These are phyloP conservation scores for Trichoderma arundinaceum DNA, from an alignment of 2,329 filamentous ascomycete genomes.

Conservation along the genomic window DNA sequence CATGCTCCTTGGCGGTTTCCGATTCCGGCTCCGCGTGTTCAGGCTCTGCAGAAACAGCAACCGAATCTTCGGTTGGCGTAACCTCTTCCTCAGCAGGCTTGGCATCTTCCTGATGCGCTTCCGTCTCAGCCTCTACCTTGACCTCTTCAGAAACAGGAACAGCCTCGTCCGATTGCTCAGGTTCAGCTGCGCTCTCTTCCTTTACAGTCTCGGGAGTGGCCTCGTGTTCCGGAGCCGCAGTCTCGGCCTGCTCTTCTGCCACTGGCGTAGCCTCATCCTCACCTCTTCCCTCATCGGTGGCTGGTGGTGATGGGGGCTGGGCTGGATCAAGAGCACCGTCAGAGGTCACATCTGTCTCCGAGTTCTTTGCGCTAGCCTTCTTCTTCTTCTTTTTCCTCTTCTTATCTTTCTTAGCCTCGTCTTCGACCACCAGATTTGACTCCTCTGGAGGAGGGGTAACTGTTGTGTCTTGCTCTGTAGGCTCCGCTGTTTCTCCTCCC, in stretches of 20 bases:
- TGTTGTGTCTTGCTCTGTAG: constrained; percentile 29
- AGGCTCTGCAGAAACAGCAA: constrained; percentile 28
- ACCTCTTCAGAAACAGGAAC: constrained; percentile 25
- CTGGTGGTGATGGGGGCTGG: constrained; percentile 30
- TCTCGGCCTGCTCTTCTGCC: constrained; percentile 22
- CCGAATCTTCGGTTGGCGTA: constrained; percentile 13
- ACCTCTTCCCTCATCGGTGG: constrained; percentile 25
- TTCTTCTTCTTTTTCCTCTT: constrained; percentile 33
- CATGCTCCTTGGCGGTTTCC: constrained; percentile 14
- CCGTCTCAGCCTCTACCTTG: constrained; percentile 6
- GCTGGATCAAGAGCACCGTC: constrained; percentile 28
- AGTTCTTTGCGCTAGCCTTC: constrained; percentile 29
- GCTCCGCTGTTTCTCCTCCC: constrained; percentile 17
- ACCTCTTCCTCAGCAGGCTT: constrained; percentile 25
- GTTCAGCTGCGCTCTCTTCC: constrained; percentile 20
- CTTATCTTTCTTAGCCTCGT: constrained; percentile 31
- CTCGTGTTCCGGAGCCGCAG: constrained; percentile 14
- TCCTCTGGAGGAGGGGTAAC: constrained; percentile 28
- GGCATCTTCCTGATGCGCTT: constrained; percentile 28
- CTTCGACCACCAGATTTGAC: constrained; percentile 21
- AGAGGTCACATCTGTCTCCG: constrained; percentile 24
- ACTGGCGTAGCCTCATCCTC: constrained; percentile 19
- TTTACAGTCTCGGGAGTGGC: constrained; percentile 14
- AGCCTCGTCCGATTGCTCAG: constrained; percentile 17
- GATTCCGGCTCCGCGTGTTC: constrained; percentile 14